phyloP scores from a whole-genome alignment of 352 stramenopile species.

The Paralagenidium karlingii region DNA sequence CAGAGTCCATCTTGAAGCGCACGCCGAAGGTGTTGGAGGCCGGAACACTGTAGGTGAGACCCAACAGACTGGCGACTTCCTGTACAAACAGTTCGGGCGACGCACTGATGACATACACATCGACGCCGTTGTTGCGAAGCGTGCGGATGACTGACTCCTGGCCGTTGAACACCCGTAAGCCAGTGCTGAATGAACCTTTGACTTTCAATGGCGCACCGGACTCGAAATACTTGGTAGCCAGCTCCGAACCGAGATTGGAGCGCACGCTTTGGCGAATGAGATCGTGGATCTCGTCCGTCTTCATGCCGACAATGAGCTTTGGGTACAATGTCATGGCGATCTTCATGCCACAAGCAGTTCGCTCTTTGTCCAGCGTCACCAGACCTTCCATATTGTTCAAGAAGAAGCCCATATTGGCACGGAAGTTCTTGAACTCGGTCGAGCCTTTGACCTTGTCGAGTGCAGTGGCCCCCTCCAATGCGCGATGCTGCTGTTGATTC shows the following conservation, averaged over 20 bases:
- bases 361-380: slow-evolving; percentile 28
- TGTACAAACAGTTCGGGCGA: slow-evolving; percentile 41
- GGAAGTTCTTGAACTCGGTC: slow-evolving; percentile 38
- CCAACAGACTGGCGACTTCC: slow-evolving; percentile 22
- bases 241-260: slow-evolving; percentile 27
- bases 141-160: slow-evolving; percentile 45
- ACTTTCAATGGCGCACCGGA: slow-evolving; percentile 22
- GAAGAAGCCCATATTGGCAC: slow-evolving; percentile 36
- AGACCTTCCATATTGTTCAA: slow-evolving; percentile 24
- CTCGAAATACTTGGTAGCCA: slow-evolving; percentile 22
- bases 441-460: slow-evolving; percentile 26
- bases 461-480: no score
- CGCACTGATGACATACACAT: slow-evolving; percentile 51
- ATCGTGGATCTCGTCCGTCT: slow-evolving; percentile 24
- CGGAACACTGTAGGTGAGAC: slow-evolving; percentile 40
- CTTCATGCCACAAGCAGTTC: slow-evolving; percentile 17
- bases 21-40: slow-evolving; percentile 36
- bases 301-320: slow-evolving; percentile 41
- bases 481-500: no score
- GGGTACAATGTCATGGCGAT: slow-evolving; percentile 49
- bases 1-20: slow-evolving; percentile 26
- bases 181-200: slow-evolving; percentile 29
- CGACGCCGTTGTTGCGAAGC: slow-evolving; percentile 18
- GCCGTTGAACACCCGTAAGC: slow-evolving; percentile 42
- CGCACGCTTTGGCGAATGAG: slow-evolving; percentile 32